Evolutionary conservation across 2,329 filamentous ascomycete genomes (phyloP), one percentile per base, ranked within the genome.

Genomic region (Colletotrichum sp.): DNA sequence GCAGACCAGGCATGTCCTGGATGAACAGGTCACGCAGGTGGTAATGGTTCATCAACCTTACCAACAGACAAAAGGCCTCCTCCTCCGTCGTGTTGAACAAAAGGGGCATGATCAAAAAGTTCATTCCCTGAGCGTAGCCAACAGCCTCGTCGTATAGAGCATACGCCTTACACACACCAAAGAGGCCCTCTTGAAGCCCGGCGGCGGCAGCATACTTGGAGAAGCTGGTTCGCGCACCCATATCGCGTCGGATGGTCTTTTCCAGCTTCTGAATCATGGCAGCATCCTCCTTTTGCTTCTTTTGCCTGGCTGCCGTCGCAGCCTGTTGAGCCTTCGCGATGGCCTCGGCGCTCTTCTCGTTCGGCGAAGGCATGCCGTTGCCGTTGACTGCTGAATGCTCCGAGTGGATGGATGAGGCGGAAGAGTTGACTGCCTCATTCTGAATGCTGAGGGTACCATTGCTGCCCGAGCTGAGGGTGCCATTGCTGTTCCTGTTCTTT

Each of bases 51-150:
- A 99, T 99, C 70, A 99, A 86, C 78, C 95, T 94, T 21, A 98
- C 96, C 30, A 99, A 91, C 21, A 99, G 88, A 80, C 95, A 97
- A 82, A 99, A 99, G 0, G 97, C 96, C 86, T 99, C 97, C 82
- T 98, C 96, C 85, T 99, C 96, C 4, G 96, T 95, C 96, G 99
- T 98, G 83, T 98, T 99, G 87, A 99, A 98, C 2, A 99, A 88
- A 21, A 99, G 85, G 28, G 98, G 97, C 96, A 99, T 99, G 65
- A 96, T 95, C 76, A 99, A 92, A 82, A 99, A 99, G 83, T 99
- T 99, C 95, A 99, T 98, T 82, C 97, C 97, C 85, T 99, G 97
- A 0, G 98, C 96, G 84, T 99, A 99, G 36, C 97, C 96, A 44
- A 99, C 97, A 9, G 90, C 94, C 81, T 98, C 96, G 81, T 99